Percentiles rank a stretch among this genome's conserved stretches.
phyloP scores from a whole-genome alignment of 345 rosid species.

The Raphanus raphanistrum region DNA sequence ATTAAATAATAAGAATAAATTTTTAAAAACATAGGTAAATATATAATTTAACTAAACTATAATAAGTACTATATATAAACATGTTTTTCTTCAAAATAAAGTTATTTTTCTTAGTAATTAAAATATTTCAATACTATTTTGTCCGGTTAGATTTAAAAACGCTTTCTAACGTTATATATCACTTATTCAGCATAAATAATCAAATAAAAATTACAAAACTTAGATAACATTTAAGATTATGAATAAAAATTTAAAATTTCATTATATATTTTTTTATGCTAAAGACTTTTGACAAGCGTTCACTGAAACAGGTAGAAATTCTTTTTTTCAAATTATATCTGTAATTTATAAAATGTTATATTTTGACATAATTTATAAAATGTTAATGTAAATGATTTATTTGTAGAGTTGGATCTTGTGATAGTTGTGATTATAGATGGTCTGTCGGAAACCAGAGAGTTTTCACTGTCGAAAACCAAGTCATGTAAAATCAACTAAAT shows the following conservation, averaged over 20 bases:
- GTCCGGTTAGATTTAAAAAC: not conserved
- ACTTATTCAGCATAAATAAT: not conserved
- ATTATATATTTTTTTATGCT: not conserved
- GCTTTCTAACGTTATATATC: not conserved
- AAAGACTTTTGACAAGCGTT: too few species aligned
- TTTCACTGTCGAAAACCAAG: not conserved
- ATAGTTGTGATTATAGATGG: not conserved
- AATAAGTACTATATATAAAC: not conserved
- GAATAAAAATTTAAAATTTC: not conserved
- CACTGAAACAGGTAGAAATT: not conserved
- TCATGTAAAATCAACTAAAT: not conserved
- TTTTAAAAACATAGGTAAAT: not conserved
- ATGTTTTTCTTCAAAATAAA: not conserved
- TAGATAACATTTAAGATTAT: not conserved
- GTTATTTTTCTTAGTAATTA: not conserved
- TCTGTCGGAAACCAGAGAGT: not conserved
- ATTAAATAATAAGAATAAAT: not conserved
- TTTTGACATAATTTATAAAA: not conserved
- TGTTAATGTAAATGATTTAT: not conserved
- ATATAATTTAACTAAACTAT: not conserved
- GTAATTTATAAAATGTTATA: too few species aligned
- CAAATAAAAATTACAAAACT: not conserved
- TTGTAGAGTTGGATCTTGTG: not conserved
- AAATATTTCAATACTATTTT: not conserved
- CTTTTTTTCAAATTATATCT: not conserved